Evolutionary conservation across 176 grass and related monocot species (phyloP), one percentile per base, ranked within the genome.

Genomic region (Lolium perenne): DNA sequence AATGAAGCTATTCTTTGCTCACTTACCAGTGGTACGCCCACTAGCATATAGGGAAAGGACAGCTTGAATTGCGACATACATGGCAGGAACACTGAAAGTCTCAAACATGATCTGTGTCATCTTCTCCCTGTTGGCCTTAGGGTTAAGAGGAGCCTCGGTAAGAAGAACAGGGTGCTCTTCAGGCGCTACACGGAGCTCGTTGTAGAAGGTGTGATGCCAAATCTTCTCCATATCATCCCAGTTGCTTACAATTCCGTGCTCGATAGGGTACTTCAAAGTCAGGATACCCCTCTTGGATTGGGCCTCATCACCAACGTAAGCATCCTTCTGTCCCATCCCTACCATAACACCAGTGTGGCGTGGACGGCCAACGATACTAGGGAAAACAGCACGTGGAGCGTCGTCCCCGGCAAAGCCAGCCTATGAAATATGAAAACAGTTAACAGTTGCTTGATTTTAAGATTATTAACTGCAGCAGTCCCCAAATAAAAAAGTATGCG

Each of bases 31-130:
- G 50, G 94, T 97, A 77, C 92, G 92, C 4, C 94, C 94, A 88
- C 94, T 97, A 74, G 92, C 92, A 43, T 97, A 97, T 22, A 97
- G 87, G 50, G 94, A 97, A 58, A 95, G 91, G 53, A 93, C 91
- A 4, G 94, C 94, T 76, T 95, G 94, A 77, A 95, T 95, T 43
- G 91, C 94, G 3, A 97, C 90, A 89, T 97, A 97, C 94, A 97
- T 97, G 58, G 92, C 94, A 48, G 94, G 94, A 51, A 88, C 87
- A 80, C 85, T 90, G 83, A 97, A 97, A 16, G 94, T 94, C 73
- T 97, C 94, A 76, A 97, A 97, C 92, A 97, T 97, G 76, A 95
- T 95, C 78, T 97, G 94, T 82, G 92, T 97, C 94, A 97, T 97
- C 83, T 97, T 97, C 83, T 97, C 94, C 91, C 94, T 97, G 63